These are phyloP conservation scores for Tolypocladium pustulatum DNA, from an alignment of 2,329 filamentous ascomycete species.

Conservation along the genomic window DNA sequence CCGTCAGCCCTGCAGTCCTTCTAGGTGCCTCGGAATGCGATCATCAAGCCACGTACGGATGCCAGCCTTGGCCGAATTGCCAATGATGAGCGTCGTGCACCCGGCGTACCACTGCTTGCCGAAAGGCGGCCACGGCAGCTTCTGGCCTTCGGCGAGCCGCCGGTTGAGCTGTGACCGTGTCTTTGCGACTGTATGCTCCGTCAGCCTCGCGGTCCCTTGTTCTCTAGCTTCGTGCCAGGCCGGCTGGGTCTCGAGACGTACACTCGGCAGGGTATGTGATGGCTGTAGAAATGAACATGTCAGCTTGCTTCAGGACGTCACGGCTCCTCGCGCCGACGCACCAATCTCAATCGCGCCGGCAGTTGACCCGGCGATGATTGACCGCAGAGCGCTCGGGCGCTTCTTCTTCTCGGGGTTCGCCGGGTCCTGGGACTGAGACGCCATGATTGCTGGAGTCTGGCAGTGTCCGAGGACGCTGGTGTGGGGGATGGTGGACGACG, in stretches of 20 bases:
- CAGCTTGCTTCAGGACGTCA: constrained; percentile 11
- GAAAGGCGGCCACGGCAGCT: constrained; percentile 90
- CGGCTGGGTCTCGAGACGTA: constrained; percentile 29
- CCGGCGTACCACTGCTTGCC: constrained; percentile 94
- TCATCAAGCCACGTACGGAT: constrained; percentile 53
- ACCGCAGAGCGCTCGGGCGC: constrained; percentile 70
- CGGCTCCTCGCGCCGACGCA: constrained; percentile 25
- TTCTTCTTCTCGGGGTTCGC: constrained; percentile 24
- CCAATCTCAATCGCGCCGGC: constrained; percentile 92
- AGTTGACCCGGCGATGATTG: constrained; percentile 84
- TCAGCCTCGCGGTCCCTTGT: not conserved
- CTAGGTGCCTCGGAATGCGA: not conserved
- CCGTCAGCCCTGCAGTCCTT: constrained; percentile 4
- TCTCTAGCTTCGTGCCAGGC: not conserved
- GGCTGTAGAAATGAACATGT: constrained; percentile 25
- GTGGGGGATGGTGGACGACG: not conserved
- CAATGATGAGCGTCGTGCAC: constrained; percentile 92
- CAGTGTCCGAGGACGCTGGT: not conserved
- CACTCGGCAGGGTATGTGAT: constrained; percentile 94
- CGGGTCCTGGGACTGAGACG: constrained; percentile 13
- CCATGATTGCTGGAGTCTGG: constrained; percentile 13
- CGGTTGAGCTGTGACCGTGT: constrained; percentile 90
- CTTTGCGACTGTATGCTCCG: constrained; percentile 61
- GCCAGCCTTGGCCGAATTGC: constrained; percentile 92
- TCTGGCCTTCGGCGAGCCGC: constrained; percentile 67